Conservation (phyloP, 768 basidiomycete genomes). For the Naganishia onofrii region DNA sequence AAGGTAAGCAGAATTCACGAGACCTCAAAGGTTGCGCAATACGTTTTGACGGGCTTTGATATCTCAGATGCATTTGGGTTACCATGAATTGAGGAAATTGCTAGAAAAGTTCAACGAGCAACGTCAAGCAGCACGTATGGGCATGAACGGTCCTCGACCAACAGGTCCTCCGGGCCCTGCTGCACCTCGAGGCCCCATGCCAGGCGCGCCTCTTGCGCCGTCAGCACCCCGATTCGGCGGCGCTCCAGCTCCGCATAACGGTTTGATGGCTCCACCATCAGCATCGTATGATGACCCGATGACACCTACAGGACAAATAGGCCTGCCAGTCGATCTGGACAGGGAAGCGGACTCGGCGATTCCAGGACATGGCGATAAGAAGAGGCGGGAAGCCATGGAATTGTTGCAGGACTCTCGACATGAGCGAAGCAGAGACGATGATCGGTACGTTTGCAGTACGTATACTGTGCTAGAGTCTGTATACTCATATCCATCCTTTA, state of each 20-base stretch:
- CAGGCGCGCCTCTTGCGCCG: slow-evolving; percentile 37
- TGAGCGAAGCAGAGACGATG: slow-evolving; percentile 32
- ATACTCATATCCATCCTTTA: slow-evolving; percentile 36
- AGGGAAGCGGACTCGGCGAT: slow-evolving; percentile 27
- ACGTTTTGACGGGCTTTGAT: neutral
- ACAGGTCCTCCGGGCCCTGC: slow-evolving; percentile 22
- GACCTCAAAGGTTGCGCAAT: slow-evolving; percentile 9
- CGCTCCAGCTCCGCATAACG: slow-evolving; percentile 29
- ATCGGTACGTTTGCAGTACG: slow-evolving; percentile 24
- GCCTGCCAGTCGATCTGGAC: slow-evolving; percentile 50
- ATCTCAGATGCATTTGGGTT: slow-evolving; percentile 91
- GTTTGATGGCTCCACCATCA: slow-evolving; percentile 31
- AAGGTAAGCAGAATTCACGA: slow-evolving; percentile 63
- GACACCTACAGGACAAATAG: slow-evolving; percentile 45
- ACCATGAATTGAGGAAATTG: slow-evolving; percentile 96
- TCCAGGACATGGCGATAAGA: slow-evolving; percentile 48
- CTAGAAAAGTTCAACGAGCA: slow-evolving; percentile 85
- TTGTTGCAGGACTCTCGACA: slow-evolving; percentile 46
- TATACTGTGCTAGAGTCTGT: slow-evolving; percentile 49
- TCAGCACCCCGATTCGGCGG: slow-evolving; percentile 35
- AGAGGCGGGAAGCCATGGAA: slow-evolving; percentile 47
- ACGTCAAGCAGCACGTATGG: slow-evolving; percentile 68
- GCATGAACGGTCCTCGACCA: slow-evolving; percentile 54
- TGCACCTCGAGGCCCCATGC: slow-evolving; percentile 19
- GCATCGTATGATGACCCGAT: slow-evolving; percentile 35